phyloP scores from a whole-genome alignment of 2,329 filamentous ascomycete species.

The Calonectria pteridis region DNA sequence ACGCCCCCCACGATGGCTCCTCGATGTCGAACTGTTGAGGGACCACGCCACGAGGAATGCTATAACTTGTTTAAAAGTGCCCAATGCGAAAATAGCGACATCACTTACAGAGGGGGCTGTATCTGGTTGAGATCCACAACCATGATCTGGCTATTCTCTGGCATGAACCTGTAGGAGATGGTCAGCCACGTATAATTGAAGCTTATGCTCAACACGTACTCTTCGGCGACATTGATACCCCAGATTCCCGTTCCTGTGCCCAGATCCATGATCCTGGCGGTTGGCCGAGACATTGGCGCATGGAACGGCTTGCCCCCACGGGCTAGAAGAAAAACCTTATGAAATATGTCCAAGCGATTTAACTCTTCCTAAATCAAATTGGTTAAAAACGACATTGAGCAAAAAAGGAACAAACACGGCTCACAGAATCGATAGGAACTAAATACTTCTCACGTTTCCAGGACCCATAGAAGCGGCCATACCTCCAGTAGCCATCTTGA shows the following conservation, averaged over 20 bases:
- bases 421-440: constrained; percentile 82
- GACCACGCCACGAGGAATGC: constrained; percentile 73
- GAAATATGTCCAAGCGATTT: constrained; percentile 84
- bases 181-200: not conserved
- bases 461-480: constrained; percentile 78
- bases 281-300: constrained; percentile 30
- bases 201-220: constrained; percentile 61
- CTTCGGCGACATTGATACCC: constrained; percentile 83
- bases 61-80: constrained; percentile 51
- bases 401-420: constrained; percentile 30
- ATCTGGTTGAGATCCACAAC: constrained; percentile 56
- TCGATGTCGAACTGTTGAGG: constrained; percentile 80
- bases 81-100: too few relatives aligned
- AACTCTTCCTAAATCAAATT: constrained; percentile 69
- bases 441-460: constrained; percentile 78
- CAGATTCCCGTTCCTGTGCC: constrained; percentile 93
- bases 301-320: constrained; percentile 59
- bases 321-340: constrained; percentile 79
- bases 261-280: constrained; percentile 69
- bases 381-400: constrained; percentile 30
- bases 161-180: constrained; percentile 33
- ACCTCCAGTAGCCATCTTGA: constrained; percentile 61
- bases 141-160: constrained; percentile 47
- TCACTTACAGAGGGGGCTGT: constrained; percentile 54
- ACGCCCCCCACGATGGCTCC: constrained; percentile 69